Percentiles rank a stretch among this genome's conserved stretches.
Conservation (phyloP, 2,329 filamentous ascomycete genomes). For the Chrysosporium queenslandicum region DNA sequence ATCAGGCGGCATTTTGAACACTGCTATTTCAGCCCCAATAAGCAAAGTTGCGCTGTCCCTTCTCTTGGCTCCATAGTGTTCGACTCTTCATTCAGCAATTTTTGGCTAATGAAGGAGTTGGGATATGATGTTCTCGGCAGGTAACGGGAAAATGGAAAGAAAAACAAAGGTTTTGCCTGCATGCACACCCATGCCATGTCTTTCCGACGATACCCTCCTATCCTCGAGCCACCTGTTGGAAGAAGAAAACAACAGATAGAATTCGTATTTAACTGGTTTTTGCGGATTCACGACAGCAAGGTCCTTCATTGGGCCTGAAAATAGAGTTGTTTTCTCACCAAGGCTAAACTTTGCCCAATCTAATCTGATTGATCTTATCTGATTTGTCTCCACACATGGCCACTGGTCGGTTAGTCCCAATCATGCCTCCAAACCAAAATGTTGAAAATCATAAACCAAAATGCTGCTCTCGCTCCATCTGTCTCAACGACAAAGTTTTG, state of each 20-base stretch:
- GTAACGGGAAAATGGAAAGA: background rate
- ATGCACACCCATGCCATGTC: background rate
- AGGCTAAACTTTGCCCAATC: background rate
- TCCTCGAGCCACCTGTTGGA: background rate
- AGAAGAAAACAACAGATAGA: background rate
- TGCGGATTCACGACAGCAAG: background rate
- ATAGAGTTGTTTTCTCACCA: background rate
- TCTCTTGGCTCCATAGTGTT: background rate
- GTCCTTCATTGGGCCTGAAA: background rate
- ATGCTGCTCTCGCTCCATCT: too few relatives aligned
- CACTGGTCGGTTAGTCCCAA: background rate
- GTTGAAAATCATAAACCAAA: too few relatives aligned
- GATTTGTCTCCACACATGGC: background rate
- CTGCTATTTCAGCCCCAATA: background rate
- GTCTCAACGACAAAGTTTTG: too few relatives aligned
- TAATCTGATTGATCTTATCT: conserved; percentile 12
- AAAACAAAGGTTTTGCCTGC: background rate
- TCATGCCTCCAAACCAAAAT: too few relatives aligned
- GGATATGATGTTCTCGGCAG: background rate
- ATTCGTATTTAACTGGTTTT: background rate
- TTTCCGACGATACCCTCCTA: conserved; percentile 2
- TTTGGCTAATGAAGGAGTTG: too few relatives aligned
- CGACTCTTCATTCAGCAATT: background rate
- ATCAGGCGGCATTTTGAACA: background rate
- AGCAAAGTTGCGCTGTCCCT: background rate